Conservation (phyloP, 2,329 filamentous ascomycete species). For the Sporothrix sp. region DNA sequence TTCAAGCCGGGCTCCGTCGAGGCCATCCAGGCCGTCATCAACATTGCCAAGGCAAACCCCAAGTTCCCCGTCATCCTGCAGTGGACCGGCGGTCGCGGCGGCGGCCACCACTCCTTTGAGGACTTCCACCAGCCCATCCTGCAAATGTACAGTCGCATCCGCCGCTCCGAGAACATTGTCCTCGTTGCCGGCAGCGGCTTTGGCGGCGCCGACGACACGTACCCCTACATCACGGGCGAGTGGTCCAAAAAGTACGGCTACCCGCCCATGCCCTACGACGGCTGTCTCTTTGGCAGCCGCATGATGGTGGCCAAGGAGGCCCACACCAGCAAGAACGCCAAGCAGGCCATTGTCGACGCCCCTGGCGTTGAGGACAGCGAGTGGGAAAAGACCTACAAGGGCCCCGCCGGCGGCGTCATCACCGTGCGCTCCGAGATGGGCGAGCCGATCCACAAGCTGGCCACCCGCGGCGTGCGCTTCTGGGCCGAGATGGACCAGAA, state of each 20-base stretch:
- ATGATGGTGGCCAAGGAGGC: constrained; percentile 95
- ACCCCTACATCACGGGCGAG: constrained; percentile 79
- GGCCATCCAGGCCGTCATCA: constrained; percentile 80
- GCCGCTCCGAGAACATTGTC: constrained; percentile 77
- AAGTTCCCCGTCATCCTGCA: constrained; percentile 87
- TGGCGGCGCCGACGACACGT: constrained; percentile 80
- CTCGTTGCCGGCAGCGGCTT: constrained; percentile 87
- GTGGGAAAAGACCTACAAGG: constrained; percentile 93
- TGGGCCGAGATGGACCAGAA: constrained; percentile 99
- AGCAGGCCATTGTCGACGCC: constrained; percentile 82
- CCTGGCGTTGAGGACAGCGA: constrained; percentile 69
- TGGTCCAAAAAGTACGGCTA: constrained; percentile 86
- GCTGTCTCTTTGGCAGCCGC: constrained; percentile 79
- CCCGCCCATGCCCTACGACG: constrained; percentile 89
- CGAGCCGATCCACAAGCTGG: constrained; percentile 97
- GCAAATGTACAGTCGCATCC: constrained; percentile 82
- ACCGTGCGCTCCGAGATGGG: constrained; percentile 99
- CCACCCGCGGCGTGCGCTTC: constrained; percentile 88
- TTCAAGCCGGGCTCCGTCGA: constrained; percentile 91
- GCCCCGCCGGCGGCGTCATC: constrained; percentile 82
- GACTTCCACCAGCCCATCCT: constrained; percentile 91
- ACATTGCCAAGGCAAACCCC: constrained; percentile 89
- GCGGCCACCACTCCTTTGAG: constrained; percentile 89
- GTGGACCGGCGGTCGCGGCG: constrained; percentile 90
- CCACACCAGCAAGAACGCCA: constrained; percentile 76